Base-by-base conservation (phyloP, 2,329 filamentous ascomycete genomes). In the Aureobasidium leucospermi region DNA sequence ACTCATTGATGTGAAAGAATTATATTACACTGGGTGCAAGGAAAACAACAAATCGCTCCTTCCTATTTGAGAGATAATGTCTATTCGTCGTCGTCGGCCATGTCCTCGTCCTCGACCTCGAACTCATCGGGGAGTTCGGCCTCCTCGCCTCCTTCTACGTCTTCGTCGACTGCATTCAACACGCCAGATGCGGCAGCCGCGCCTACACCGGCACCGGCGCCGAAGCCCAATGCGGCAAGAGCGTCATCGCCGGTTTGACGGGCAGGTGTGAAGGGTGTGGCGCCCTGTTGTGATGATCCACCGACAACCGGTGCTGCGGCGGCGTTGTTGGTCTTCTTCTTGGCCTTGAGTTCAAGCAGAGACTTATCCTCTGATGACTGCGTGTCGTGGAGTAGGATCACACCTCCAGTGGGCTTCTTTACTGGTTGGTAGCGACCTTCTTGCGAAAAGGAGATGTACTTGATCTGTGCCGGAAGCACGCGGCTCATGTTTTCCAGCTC, bases 401-500 rank as follows among this genome's bases (percentile, higher is more conserved):
- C 90, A 65, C 94, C 94, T 65, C 94, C 93, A 43, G 93, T 97
- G 63, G 93, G 90, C 88, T 96, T 86, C 78, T 89, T 90, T 64
- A 97, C 92, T 38, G 94, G 93, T 80, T 89, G 90, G 76, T 96
- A 99, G 67, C 95, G 86, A 19, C 69, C 71, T 47, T 89, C 89
- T 64, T 89, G 84, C 51, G 90, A 85, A 80, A 99, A 96, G 74
- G 85, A 96, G 70, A 99, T 90, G 74, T 93, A 96, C 79, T 96
- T 96, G 69, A 97, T 83, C 77, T 99, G 94, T 48, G 85, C 84
- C 1, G 92, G 94, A 49, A 99, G 83, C 38, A 99, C 91, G 67
- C 94, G 85, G 58, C 89, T 95, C 90, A 99, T 95, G 79, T 99
- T 99, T 71, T 94, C 89, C 63, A 99, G 83, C 64, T 96, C 91